Evolutionary conservation across 345 rosid genomes (phyloP), one percentile per base, ranked within the genome.

Genomic region (Salix viminalis): DNA sequence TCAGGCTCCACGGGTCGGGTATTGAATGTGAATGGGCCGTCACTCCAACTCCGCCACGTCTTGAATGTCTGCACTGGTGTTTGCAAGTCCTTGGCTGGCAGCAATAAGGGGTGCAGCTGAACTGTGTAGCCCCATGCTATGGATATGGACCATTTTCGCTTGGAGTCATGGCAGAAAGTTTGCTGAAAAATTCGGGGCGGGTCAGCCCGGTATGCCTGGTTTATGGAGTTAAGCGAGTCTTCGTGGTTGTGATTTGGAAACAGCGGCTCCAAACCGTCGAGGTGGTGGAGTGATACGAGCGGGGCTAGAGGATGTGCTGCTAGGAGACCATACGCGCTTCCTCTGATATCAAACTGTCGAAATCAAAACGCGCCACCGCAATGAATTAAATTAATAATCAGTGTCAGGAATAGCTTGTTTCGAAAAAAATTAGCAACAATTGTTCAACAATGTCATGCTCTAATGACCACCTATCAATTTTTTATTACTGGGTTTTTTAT

Each of bases 81-180:
- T 61, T 78, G 84, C 80, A 92, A 76, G 65, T 82, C 85, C 41
- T 26, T 79, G 7, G 93, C 83, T 0, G 87, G 54, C 37, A 89
- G 36, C 60, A 86, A 42, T 6, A 76, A 70, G 0, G 91, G 90
- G 79, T 89, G 90, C 2, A 94, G 76, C 76, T 88, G 97, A 74
- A 94, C 70, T 11, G 94, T 83, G 85, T 92, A 92, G 50, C 98
- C 98, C 97, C 97, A 94, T 7, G 98, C 79, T 56, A 94, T 69
- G n/a, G 93, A 87, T 56, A 92, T 69, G 0, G 97, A 86, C 97
- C 98, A 90, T 64, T 82, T 85, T 24, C 90, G 85, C 72, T 72
- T 83, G 4, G 11, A 42, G 77, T 94, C 91, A 21, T 91, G 87
- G 83, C 94, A 91, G 16, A 87, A 56, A 39, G 79, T 65, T 65